Evolutionary conservation across 2,329 filamentous ascomycete genomes (phyloP), one percentile per base, ranked within the genome.

Genomic region (Aschersonia sp.): DNA sequence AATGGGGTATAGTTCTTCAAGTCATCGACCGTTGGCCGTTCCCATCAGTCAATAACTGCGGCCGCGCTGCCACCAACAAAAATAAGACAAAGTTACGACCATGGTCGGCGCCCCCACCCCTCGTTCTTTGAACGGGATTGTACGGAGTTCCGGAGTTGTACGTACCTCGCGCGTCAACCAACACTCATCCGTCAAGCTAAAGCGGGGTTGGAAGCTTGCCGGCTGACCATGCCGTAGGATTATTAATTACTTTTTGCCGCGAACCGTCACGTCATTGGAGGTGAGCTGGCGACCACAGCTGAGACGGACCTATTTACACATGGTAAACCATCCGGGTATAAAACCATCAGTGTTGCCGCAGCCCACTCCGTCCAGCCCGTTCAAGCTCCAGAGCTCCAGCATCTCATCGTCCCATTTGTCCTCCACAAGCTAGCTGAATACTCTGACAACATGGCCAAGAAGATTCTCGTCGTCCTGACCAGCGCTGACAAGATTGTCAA

Each of bases 401-500:
- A 4, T 38, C 35, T 38, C 35, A 38, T 7, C 7, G 35, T 38
- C 35, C 35, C 12, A 47, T 5, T 7, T 44, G 7, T 6, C 3
- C 43, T 30, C 32, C 38, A 38, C 32, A 30, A 31, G 5, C 5
- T 29, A 38, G 0, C 9, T 30, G 28, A n/a, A 30, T 6, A 44
- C 9, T 9, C 29, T 30, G 9, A 7, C 43, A 48, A 9, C 44
- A 75, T 75, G 71, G 66, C 70, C 38, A 71, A 68, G 55, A 84
- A 82, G 62, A 66, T 87, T 53, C 81, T 88, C 66, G 66, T 86
- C 61, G 77, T 88, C 50, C 76, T 87, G 52, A 84, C 80, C 53
- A 86, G 81, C 51, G 71, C 76, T 61, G 63, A 61, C 59, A 64
- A 67, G 61, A 70, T 78, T 55, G 52, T 51, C 48, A 59, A 66